Conservation (phyloP, 345 rosid species). For the Psidium guajava region DNA sequence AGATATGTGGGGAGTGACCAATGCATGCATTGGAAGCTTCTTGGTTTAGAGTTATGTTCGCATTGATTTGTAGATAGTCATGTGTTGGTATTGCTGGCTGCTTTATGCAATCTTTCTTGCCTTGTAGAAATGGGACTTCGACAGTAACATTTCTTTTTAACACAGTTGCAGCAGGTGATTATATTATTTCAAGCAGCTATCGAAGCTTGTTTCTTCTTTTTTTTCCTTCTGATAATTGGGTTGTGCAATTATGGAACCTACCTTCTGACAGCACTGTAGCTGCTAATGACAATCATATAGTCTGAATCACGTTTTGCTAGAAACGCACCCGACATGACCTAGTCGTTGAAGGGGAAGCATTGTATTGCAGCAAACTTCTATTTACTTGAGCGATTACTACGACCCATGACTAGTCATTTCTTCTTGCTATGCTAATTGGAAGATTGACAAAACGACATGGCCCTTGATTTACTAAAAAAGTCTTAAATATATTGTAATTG, state of each 20-base stretch:
- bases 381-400: not conserved
- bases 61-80: not conserved
- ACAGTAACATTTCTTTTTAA: not conserved
- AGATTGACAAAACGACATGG: not conserved
- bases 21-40: not conserved
- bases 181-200: not conserved
- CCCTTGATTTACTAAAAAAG: not conserved
- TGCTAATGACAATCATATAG: not conserved
- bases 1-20: not conserved
- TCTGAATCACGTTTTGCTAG: not conserved
- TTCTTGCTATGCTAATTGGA: not conserved
- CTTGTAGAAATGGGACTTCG: not conserved
- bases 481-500: too few relatives aligned
- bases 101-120: not conserved
- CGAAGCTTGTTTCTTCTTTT: not conserved
- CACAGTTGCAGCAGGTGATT: not conserved
- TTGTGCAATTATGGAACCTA: not conserved
- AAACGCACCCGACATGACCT: not conserved
- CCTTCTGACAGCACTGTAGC: not conserved
- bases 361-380: not conserved
- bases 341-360: not conserved
- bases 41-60: not conserved
- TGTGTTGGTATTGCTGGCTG: not conserved
- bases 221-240: not conserved
- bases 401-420: not conserved